Evolutionary conservation across 192 early-diverging fungal genomes (phyloP), one percentile per base, ranked within the genome.

Genomic region (Coemansia sp.): DNA sequence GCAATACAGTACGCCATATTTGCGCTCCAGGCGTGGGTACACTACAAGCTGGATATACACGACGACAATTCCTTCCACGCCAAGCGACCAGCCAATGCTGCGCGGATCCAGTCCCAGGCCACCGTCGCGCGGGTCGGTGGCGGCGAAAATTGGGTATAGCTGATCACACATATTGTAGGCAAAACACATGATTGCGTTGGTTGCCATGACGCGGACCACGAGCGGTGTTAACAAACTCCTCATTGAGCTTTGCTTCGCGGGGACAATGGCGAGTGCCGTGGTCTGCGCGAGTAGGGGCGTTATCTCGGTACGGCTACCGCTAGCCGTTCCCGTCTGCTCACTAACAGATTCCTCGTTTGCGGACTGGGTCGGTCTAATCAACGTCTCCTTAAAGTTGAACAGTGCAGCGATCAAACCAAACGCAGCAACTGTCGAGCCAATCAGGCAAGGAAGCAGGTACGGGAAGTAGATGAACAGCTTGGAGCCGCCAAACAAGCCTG

Each of bases 401-500:
- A 80, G 84, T 2, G 87, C 92, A 31, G 92, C 65, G 4, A 88
- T 65, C 39, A 91, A 84, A 2, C 90, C 90, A 47, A 88, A 62
- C 10, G 88, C 19, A 9, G 87, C 85, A 3, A 91, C 79, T 19
- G 79, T 49, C 5, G 88, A 77, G 11, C 88, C 86, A 7, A 91
- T 73, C 32, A 89, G 63, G 61, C 93, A 96, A 6, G 94, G 94
- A 4, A 96, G 86, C 49, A 93, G 84, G 60, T 95, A 97, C 1
- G 94, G 94, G 64, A 87, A 91, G 0, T 73, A 40, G 24, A 59
- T 76, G 14, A 94, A 85, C 57, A 95, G 85, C 19, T 51, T 35
- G 56, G 66, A 73, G 42, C 85, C 24, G 0, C 87, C 88, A 71
- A 89, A 90, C 0, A 84, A 66, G 7, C 68, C 59, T 4, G 93